Conservation (phyloP, 78 protist species). For the Dictyostelium intermedium region DNA sequence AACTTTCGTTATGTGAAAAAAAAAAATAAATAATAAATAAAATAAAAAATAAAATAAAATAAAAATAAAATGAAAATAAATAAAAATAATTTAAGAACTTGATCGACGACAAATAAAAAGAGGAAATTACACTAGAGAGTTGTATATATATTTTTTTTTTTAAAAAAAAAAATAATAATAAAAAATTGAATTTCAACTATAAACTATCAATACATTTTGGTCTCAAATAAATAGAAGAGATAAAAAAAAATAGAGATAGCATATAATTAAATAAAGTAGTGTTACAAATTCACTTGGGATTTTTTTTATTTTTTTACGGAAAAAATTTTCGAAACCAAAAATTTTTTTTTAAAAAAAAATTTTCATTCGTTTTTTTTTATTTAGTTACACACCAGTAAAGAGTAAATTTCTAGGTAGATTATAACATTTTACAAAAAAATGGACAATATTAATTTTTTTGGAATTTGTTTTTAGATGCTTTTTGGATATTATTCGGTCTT, state of each 20-base stretch:
- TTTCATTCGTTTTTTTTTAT: not conserved
- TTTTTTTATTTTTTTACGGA: not conserved
- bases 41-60: too few relatives aligned
- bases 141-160: too few relatives aligned
- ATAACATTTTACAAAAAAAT: too few relatives aligned
- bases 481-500: too few relatives aligned
- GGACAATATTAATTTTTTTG: too few relatives aligned
- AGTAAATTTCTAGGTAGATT: not conserved
- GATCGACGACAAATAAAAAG: not conserved
- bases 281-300: not conserved
- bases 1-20: not conserved
- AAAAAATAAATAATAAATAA: too few relatives aligned
- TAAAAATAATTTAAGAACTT: too few relatives aligned
- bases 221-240: not conserved
- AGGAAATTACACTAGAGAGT: not conserved
- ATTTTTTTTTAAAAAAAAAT: constrained; percentile 17
- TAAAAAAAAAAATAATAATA: too few relatives aligned
- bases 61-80: too few relatives aligned
- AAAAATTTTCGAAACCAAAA: constrained; percentile 4
- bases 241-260: not conserved
- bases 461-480: too few relatives aligned
- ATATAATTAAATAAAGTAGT: not conserved
- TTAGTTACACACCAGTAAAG: not conserved
- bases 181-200: too few relatives aligned
- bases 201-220: not conserved